Base-by-base conservation (phyloP, 345 rosid species). In the Cochlearia excelsa region DNA sequence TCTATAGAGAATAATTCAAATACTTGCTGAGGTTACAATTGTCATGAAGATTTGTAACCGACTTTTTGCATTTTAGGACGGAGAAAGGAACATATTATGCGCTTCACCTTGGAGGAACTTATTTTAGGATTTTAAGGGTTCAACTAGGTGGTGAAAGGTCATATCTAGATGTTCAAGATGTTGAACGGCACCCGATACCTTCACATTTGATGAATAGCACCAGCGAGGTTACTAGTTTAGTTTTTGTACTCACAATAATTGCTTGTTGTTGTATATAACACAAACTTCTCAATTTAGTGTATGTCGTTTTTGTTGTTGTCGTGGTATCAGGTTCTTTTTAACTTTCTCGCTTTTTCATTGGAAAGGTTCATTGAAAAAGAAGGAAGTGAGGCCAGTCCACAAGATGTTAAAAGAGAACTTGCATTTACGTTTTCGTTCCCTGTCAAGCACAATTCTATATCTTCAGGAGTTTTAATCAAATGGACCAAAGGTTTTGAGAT, bases 351-450 rank as follows among this genome's bases (percentile, higher is more conserved):
- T 59, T 80, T 83, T 38, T 74, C 84, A 1, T 66, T 92, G 64
- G 74, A 84, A 74, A 75, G 68, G 47, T 88, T 88, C 64, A 57
- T 82, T 8, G 96, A 88, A 51, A 75, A 79, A 51, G 95, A 82
- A 78, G 84, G 75, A 74, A 56, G 51, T 30, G 26, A 16, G 46
- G 45, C 52, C 9, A 63, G 64, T 66, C 35, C 84, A 10, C 50
- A 10, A 41, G 46, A 26, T 48, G 67, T 67, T 53, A 71, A 73
- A 74, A 78, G 80, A 77, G 85, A 86, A 70, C 84, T 92, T 46
- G 96, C 95, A 7, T 88, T 88, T 68, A 84, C 95, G 7, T 86
- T 92, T 66, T 86, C 96, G 50, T 92, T 88, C 70, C 96, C 98
- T 0, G 87, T 88, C 47, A 92, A 79, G 66, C 98, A 92, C 48